These are phyloP conservation scores for Withania somnifera DNA, from an alignment of 305 asterid species.

Conservation along the genomic window DNA sequence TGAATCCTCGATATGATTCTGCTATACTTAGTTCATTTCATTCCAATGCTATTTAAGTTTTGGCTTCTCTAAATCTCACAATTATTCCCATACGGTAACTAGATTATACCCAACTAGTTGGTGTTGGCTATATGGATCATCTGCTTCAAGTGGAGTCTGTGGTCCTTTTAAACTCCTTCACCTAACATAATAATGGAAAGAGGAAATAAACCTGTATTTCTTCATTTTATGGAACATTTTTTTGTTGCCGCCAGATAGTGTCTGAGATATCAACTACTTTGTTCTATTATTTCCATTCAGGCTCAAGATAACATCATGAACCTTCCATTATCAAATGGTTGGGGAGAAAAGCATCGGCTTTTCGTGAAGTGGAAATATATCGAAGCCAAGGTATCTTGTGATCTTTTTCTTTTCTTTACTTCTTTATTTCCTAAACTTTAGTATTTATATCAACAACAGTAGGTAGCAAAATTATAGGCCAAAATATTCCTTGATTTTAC, in stretches of 20 bases:
- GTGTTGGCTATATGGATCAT: not conserved
- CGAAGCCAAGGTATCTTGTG: constrained; percentile 74
- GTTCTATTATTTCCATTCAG: constrained; percentile 20
- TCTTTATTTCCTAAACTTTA: not conserved
- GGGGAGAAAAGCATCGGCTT: constrained; percentile 93
- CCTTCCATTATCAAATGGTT: constrained; percentile 79
- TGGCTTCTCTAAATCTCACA: not conserved
- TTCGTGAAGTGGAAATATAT: constrained; percentile 84
- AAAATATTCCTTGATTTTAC: not conserved
- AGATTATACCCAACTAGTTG: not conserved
- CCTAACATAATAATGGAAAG: not conserved
- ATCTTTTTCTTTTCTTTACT: not conserved
- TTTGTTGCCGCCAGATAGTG: not conserved
- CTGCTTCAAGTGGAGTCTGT: not conserved
- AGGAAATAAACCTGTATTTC: not conserved
- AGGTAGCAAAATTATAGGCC: not conserved
- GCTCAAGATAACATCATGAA: constrained; percentile 94
- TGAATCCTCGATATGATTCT: not conserved
- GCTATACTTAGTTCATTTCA: not conserved
- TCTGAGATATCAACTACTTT: not conserved
- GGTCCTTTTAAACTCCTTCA: not conserved
- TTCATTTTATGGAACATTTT: not conserved
- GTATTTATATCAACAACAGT: not conserved
- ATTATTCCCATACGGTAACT: not conserved
- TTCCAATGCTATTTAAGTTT: not conserved